These are phyloP conservation scores for Auriscalpium vulgare DNA, from an alignment of 768 basidiomycete species.

Conservation along the genomic window DNA sequence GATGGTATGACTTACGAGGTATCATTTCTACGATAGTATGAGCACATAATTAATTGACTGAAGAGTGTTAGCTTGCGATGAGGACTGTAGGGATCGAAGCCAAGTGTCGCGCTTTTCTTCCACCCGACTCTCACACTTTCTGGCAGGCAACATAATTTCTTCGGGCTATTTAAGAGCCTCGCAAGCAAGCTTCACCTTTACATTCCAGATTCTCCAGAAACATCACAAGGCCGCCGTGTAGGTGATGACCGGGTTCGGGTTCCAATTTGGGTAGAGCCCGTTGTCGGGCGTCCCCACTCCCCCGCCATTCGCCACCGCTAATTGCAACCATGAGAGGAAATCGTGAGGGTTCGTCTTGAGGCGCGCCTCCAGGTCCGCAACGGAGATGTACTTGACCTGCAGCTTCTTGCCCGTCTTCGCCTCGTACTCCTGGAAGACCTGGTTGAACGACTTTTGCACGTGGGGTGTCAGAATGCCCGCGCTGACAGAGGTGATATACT, in stretches of 20 bases:
- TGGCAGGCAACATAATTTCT: no score
- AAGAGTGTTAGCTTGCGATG: no score
- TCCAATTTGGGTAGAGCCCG: conserved; percentile 14
- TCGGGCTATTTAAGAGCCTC: no score
- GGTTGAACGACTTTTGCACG: conserved; percentile 12
- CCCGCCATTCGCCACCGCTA: conserved; percentile 3
- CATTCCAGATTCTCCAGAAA: no score
- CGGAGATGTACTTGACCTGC: conserved; percentile 4
- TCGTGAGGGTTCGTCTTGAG: neutral
- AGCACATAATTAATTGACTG: no score
- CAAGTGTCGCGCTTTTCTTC: no score
- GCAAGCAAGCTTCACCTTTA: no score
- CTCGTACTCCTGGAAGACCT: conserved; percentile 12
- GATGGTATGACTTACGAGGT: no score
- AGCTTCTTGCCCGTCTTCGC: conserved; percentile 9
- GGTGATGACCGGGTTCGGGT: conserved; percentile 12
- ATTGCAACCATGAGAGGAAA: conserved; percentile 7
- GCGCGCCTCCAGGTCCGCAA: conserved; percentile 4
- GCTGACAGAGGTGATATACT: neutral
- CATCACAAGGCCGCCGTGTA: no score
- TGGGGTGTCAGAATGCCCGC: neutral
- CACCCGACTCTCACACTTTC: no score
- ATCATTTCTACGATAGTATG: no score
- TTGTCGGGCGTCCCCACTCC: conserved; percentile 8
- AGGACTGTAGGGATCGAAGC: no score